phyloP scores from a whole-genome alignment of 371 early-diverging fungal genomes.

The Dinochytrium kinnereticum region DNA sequence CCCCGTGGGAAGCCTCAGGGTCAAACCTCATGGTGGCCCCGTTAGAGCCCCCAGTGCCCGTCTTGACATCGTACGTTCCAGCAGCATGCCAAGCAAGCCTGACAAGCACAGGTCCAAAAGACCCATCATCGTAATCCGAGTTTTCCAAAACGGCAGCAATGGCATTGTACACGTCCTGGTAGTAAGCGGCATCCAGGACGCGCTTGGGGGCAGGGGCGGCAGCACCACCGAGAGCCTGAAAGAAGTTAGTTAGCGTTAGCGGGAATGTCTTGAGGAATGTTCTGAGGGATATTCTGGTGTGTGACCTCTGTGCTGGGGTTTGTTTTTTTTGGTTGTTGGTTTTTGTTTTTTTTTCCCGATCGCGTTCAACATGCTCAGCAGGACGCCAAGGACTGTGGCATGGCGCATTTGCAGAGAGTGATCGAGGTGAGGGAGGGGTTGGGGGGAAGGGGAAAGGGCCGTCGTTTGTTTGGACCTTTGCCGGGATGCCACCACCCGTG shows the following conservation, averaged over 20 bases:
- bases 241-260: neutral
- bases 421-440: no score
- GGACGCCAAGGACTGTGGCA: no score
- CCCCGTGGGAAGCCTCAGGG: slow-evolving; percentile 80
- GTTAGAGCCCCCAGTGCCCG: slow-evolving; percentile 87
- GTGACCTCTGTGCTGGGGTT: no score
- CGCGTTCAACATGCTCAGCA: no score
- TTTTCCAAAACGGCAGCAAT: slow-evolving; percentile 37
- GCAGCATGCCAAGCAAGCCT: slow-evolving; percentile 92
- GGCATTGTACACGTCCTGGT: slow-evolving; percentile 44
- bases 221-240: neutral
- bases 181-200: slow-evolving; percentile 20
- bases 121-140: slow-evolving; percentile 83
- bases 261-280: no score
- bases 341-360: no score
- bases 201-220: neutral
- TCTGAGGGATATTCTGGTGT: no score
- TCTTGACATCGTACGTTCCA: slow-evolving; percentile 84
- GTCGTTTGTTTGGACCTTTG: no score
- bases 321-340: no score
- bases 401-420: no score
- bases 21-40: slow-evolving; percentile 85
- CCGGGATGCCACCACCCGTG: no score
- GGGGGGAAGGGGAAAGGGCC: no score
- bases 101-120: slow-evolving; percentile 85